These are phyloP conservation scores for Ganoderma sp. DNA, from an alignment of 1,284 basidiomycete genomes.

Conservation along the genomic window DNA sequence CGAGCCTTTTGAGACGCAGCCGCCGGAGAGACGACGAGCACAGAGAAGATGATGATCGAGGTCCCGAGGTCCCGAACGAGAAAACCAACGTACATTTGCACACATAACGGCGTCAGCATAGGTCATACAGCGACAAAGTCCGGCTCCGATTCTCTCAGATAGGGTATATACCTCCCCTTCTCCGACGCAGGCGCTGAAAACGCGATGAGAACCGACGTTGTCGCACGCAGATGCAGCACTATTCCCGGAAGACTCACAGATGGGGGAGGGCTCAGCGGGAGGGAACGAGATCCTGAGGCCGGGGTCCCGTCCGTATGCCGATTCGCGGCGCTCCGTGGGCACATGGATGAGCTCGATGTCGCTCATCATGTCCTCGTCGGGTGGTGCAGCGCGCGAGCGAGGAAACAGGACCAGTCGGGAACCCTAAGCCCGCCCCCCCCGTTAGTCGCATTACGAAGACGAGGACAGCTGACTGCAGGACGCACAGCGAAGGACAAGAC, in stretches of 20 bases:
- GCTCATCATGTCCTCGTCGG: background rate
- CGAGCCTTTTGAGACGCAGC: too few species aligned
- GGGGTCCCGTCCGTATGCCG: background rate
- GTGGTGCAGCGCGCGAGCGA: slow-evolving; percentile 18
- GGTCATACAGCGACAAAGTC: background rate
- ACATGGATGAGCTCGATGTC: slow-evolving; percentile 18
- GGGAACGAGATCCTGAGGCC: background rate
- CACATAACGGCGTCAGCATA: background rate
- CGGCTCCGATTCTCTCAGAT: background rate
- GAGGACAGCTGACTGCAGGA: background rate
- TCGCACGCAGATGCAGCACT: background rate
- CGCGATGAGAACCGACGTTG: background rate
- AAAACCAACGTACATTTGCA: background rate
- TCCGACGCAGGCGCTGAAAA: background rate
- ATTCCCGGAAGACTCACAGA: background rate
- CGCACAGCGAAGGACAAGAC: slow-evolving; percentile 38
- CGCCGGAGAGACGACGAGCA: too few species aligned
- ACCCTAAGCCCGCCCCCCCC: slow-evolving; percentile 27
- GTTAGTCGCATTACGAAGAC: background rate
- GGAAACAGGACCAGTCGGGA: slow-evolving; percentile 36
- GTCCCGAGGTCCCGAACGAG: background rate
- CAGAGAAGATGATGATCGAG: too few species aligned
- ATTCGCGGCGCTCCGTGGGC: slow-evolving; percentile 6
- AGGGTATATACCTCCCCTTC: background rate
- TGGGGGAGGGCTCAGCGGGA: background rate